A percentile compares a stretch with the other conserved stretches of the same genome.
Conservation (phyloP, 805 yeast species). For the Candida boidinii region DNA sequence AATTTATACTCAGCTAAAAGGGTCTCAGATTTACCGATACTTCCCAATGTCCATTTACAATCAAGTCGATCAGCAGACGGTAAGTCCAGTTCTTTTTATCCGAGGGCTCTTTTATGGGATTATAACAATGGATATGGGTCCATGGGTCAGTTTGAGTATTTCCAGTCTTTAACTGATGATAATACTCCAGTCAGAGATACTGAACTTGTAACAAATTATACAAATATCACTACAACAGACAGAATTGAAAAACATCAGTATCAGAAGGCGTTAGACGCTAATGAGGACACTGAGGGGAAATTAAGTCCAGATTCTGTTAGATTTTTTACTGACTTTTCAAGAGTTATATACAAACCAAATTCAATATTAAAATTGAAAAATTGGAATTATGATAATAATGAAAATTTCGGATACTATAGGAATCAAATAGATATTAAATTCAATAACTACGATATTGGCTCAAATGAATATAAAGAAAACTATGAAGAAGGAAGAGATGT, state of each 20-base stretch:
- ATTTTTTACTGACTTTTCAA: constrained; percentile 78
- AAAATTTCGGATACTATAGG: constrained; percentile 17
- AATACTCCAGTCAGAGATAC: constrained; percentile 8
- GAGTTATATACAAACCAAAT: constrained; percentile 56
- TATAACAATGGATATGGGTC: constrained; percentile 70
- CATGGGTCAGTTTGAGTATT: constrained; percentile 45
- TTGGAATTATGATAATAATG: constrained; percentile 47
- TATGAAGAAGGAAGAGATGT: constrained; percentile 36
- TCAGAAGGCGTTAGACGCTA: constrained; percentile 54
- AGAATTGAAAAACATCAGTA: constrained; percentile 39
- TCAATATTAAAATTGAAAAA: constrained; percentile 43
- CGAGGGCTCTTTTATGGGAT: constrained; percentile 80
- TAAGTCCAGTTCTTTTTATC: constrained; percentile 57
- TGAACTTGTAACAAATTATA: background rate
- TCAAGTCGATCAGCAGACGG: constrained; percentile 29
- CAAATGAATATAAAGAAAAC: constrained; percentile 41
- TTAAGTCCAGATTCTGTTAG: constrained; percentile 34
- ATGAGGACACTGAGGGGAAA: constrained; percentile 22
- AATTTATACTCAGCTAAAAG: constrained; percentile 44
- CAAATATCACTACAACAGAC: background rate
- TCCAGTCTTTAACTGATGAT: constrained; percentile 15
- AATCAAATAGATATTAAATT: constrained; percentile 30
- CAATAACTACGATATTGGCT: constrained; percentile 45
- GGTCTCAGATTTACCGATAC: constrained; percentile 20
- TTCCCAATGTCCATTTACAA: constrained; percentile 39